A percentile compares a stretch with the other conserved stretches of the same genome.
Evolutionary conservation across 306 rosid genomes (phyloP).

Genomic region (Pyrus bretschneideri): DNA sequence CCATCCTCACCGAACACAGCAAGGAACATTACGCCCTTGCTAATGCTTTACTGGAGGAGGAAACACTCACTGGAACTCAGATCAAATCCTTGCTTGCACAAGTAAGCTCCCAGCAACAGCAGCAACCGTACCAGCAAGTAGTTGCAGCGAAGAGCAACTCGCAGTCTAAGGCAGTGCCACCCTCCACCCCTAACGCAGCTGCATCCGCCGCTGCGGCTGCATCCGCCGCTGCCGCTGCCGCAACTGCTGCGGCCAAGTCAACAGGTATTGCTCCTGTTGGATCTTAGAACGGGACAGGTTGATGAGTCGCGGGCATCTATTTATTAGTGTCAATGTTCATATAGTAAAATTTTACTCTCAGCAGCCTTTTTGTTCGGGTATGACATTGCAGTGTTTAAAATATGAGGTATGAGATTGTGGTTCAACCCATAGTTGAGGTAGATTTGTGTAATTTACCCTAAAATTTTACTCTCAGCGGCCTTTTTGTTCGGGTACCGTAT

Average conservation of each 20-base stretch:
- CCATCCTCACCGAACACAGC: constrained; percentile 62
- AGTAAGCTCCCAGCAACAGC: constrained; percentile 38
- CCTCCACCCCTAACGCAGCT: constrained; percentile 53
- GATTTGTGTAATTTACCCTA: background rate
- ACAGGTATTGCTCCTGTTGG: constrained; percentile 70
- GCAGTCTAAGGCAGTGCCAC: constrained; percentile 45
- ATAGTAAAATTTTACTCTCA: constrained; percentile 19
- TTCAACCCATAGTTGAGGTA: no score
- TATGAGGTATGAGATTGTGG: no score
- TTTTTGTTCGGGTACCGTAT: constrained; percentile 7
- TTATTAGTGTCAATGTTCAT: constrained; percentile 28
- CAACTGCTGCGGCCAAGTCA: constrained; percentile 70
- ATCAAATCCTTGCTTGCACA: constrained; percentile 54
- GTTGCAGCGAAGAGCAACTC: constrained; percentile 48
- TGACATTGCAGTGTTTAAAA: no score
- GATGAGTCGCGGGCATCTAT: constrained; percentile 8
- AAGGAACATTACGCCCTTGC: constrained; percentile 87
- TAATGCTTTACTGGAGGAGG: constrained; percentile 66
- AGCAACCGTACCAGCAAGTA: constrained; percentile 22
- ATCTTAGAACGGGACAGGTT: constrained; percentile 35
- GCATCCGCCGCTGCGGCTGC: constrained; percentile 65
- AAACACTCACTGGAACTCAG: constrained; percentile 74
- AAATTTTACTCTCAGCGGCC: constrained; percentile 17
- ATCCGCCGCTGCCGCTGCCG: constrained; percentile 51
- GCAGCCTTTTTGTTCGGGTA: constrained; percentile 21